Percentiles rank a stretch among this genome's conserved stretches.
Conservation (phyloP, 345 rosid genomes). For the Citrus mangshanensis region DNA sequence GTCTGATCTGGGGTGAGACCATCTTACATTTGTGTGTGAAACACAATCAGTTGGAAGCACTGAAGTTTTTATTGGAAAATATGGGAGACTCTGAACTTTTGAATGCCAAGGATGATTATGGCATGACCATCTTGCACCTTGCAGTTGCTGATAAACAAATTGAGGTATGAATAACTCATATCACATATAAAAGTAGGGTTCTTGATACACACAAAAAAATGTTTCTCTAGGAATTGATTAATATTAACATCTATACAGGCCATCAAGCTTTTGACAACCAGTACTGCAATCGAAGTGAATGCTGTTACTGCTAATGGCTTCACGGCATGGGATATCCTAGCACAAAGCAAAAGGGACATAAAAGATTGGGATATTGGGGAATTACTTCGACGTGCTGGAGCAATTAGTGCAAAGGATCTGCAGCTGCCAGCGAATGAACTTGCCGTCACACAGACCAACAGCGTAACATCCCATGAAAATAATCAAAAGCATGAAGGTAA, state of each 20-base stretch:
- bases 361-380: too few relatives aligned
- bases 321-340: too few relatives aligned
- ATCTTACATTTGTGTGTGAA: conserved; percentile 20
- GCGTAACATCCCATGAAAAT: neutral
- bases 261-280: conserved; percentile 10
- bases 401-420: neutral
- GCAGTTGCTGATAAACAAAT: conserved; percentile 18
- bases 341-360: too few relatives aligned
- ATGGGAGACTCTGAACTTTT: too few relatives aligned
- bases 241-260: conserved; percentile 2
- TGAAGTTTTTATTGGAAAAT: neutral
- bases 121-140: conserved; percentile 12
- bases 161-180: conserved; percentile 19
- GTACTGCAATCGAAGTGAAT: conserved; percentile 12
- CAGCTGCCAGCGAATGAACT: neutral
- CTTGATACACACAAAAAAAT: neutral
- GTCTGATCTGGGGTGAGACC: neutral
- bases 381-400: conserved; percentile 15
- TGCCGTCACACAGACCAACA: neutral
- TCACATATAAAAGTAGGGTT: neutral
- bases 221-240: neutral
- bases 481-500: neutral
- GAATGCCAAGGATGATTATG: too few relatives aligned
- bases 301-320: too few relatives aligned
- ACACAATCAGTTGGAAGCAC: neutral